Conservation (phyloP, 331 rosid species). For the Arachis monticola region DNA sequence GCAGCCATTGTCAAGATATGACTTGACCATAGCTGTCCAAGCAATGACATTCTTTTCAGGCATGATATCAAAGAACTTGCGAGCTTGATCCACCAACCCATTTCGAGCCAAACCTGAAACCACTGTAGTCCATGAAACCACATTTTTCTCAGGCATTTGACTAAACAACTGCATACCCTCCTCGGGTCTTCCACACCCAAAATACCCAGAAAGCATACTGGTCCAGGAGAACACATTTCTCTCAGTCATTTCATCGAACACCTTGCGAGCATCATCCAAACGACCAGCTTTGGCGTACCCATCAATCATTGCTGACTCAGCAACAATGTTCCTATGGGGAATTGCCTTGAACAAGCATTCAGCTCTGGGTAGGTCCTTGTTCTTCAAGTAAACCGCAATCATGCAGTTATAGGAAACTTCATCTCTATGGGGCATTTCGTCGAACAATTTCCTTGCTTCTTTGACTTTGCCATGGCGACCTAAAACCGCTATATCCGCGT, state of each 20-base stretch:
- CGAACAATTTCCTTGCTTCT: slow-evolving; percentile 49
- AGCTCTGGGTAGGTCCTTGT: slow-evolving; percentile 40
- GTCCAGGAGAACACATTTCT: slow-evolving; percentile 57
- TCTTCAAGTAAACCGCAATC: slow-evolving; percentile 42
- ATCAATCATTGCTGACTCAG: slow-evolving; percentile 52
- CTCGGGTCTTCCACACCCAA: slow-evolving; percentile 39
- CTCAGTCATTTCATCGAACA: slow-evolving; percentile 49
- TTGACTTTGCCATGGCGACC: slow-evolving; percentile 39
- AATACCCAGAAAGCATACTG: slow-evolving; percentile 55
- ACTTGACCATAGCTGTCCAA: slow-evolving; percentile 56
- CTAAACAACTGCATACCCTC: slow-evolving; percentile 44
- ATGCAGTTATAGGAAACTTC: slow-evolving; percentile 44
- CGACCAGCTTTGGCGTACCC: slow-evolving; percentile 53
- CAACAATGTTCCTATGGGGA: slow-evolving; percentile 32
- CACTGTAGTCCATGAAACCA: slow-evolving; percentile 48
- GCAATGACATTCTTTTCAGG: slow-evolving; percentile 49
- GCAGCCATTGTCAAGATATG: slow-evolving; percentile 48
- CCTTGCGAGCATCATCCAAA: slow-evolving; percentile 42
- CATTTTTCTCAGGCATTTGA: slow-evolving; percentile 52
- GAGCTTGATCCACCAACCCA: slow-evolving; percentile 43
- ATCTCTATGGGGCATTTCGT: slow-evolving; percentile 45
- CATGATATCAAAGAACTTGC: slow-evolving; percentile 39
- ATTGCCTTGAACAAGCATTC: slow-evolving; percentile 45
- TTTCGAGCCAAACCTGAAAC: slow-evolving; percentile 50
- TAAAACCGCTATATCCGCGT: slow-evolving; percentile 34